Evolutionary conservation across 129 eudicot genomes (phyloP).

Genomic region (Flaveria linearis): DNA sequence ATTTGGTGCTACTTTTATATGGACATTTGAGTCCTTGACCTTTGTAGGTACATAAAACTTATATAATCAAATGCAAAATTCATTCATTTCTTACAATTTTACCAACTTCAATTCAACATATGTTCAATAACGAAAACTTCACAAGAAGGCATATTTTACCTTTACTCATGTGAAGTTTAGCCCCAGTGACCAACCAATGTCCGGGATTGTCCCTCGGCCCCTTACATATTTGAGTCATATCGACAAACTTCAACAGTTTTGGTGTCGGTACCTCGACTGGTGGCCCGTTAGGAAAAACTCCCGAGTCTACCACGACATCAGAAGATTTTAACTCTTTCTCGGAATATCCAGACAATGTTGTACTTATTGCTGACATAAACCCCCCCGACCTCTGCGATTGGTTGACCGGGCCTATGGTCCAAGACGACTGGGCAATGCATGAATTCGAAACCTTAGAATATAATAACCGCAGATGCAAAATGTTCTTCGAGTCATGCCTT

Average conservation of each 20-base stretch:
- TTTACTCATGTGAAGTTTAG: conserved; percentile 62
- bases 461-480: conserved; percentile 71
- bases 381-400: conserved; percentile 50
- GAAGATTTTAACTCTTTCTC: conserved; percentile 46
- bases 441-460: conserved; percentile 55
- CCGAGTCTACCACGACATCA: conserved; percentile 68
- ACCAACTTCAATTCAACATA: conserved; percentile 36
- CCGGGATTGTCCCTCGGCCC: conserved; percentile 91
- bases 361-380: conserved; percentile 55
- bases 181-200: conserved; percentile 91
- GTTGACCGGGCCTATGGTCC: conserved; percentile 57
- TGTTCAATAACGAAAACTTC: conserved; percentile 72
- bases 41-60: conserved; percentile 14
- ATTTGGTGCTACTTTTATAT: neutral
- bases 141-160: conserved; percentile 76
- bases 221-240: conserved; percentile 61
- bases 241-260: conserved; percentile 69
- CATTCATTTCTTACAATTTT: conserved; percentile 9
- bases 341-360: conserved; percentile 37
- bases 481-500: conserved; percentile 51
- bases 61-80: conserved; percentile 1
- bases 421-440: conserved; percentile 55
- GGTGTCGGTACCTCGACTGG: conserved; percentile 71
- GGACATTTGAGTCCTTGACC: neutral
- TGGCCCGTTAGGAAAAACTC: conserved; percentile 77